Evolutionary conservation across 176 grass and related monocot species (phyloP).

Genomic region (Areca catechu): DNA sequence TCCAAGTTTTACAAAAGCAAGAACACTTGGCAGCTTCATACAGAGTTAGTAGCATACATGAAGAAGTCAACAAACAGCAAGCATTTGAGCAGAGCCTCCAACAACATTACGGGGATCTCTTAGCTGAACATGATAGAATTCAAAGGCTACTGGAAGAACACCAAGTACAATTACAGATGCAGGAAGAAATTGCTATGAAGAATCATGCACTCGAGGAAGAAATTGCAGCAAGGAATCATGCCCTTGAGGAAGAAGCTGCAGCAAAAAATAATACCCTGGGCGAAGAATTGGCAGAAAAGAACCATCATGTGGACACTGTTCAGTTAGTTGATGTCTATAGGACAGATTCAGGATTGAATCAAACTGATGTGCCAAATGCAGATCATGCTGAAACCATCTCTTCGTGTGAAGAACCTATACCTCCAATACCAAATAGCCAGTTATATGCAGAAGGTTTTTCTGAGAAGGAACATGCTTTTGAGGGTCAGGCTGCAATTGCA

Average conservation of each 20-base stretch:
- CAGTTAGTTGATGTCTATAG: too few relatives aligned
- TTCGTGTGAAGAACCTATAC: too few relatives aligned
- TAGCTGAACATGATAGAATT: slow-evolving; percentile 39
- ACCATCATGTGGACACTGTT: neutral
- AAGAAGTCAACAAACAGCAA: slow-evolving; percentile 83
- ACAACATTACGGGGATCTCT: slow-evolving; percentile 44
- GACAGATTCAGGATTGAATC: too few relatives aligned
- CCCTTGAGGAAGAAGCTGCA: slow-evolving; percentile 11
- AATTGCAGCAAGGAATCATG: slow-evolving; percentile 14
- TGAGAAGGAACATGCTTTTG: too few relatives aligned
- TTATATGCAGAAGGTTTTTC: too few relatives aligned
- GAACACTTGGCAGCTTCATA: slow-evolving; percentile 61
- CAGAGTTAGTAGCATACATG: slow-evolving; percentile 41
- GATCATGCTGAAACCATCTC: too few relatives aligned
- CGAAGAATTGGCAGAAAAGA: neutral
- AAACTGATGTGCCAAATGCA: too few relatives aligned
- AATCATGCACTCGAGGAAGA: slow-evolving; percentile 16
- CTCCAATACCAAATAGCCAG: too few relatives aligned
- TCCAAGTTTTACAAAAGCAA: slow-evolving; percentile 82
- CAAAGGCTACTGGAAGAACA: slow-evolving; percentile 52
- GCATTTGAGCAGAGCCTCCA: slow-evolving; percentile 54
- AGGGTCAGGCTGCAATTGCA: too few relatives aligned
- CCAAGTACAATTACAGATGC: slow-evolving; percentile 30
- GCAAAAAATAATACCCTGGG: neutral
- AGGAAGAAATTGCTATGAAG: slow-evolving; percentile 16